Evolutionary conservation across 331 rosid genomes (phyloP).

Genomic region (Quercus tomentella): DNA sequence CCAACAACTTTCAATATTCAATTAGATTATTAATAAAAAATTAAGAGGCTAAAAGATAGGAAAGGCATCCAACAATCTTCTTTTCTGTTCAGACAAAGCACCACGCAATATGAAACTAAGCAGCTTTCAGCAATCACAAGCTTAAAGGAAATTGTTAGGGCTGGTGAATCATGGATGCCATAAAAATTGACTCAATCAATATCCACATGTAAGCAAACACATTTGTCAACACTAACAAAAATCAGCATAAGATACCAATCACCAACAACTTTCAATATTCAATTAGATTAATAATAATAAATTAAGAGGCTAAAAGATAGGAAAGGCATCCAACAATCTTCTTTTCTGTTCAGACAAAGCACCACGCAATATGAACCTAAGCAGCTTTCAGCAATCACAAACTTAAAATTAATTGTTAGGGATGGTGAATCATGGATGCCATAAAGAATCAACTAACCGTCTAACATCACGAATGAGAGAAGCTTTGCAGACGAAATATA

Average conservation of each 20-base stretch:
- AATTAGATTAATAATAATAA: neutral
- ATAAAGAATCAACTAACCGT: neutral
- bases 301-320: neutral
- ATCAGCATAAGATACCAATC: neutral
- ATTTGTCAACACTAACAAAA: neutral
- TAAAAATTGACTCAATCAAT: neutral
- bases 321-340: conserved; percentile 49
- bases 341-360: conserved; percentile 60
- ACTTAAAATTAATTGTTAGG: neutral
- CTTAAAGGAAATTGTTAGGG: neutral
- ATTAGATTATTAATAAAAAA: neutral
- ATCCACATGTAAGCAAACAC: neutral
- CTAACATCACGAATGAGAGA: too few species aligned
- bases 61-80: conserved; percentile 53
- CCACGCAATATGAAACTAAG: conserved; percentile 22
- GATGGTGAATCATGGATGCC: neutral
- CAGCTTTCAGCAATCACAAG: neutral
- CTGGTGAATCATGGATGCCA: neutral
- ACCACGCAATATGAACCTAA: conserved; percentile 21
- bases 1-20: neutral
- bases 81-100: conserved; percentile 57
- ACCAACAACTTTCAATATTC: neutral
- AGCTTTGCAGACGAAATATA: neutral
- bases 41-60: neutral
- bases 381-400: neutral